Conservation (phyloP, 2,329 filamentous ascomycete genomes). For the Periconia sp. region DNA sequence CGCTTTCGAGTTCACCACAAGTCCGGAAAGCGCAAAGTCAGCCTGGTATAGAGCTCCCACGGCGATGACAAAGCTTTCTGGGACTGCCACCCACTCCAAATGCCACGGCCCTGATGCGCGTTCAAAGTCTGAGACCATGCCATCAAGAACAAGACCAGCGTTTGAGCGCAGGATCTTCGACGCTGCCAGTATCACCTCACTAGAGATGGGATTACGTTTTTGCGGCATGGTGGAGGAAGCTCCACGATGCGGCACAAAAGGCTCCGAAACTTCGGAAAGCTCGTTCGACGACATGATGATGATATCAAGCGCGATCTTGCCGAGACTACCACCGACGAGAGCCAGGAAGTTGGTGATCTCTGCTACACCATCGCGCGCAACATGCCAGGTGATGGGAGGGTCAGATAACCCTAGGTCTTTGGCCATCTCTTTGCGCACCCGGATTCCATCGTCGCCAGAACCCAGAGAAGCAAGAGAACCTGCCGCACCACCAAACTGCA, state of each 20-base stretch:
- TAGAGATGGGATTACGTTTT: constrained; percentile 61
- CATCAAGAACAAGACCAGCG: constrained; percentile 56
- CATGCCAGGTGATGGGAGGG: constrained; percentile 60
- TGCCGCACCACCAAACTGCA: constrained; percentile 60
- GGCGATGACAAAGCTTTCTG: constrained; percentile 56
- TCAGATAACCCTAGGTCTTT: constrained; percentile 51
- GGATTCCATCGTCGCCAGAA: constrained; percentile 49
- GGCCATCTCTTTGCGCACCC: constrained; percentile 54
- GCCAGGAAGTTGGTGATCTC: constrained; percentile 58
- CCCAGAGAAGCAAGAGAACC: constrained; percentile 59
- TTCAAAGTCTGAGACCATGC: constrained; percentile 61
- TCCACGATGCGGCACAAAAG: constrained; percentile 42
- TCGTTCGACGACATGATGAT: constrained; percentile 63
- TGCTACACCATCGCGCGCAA: constrained; percentile 56
- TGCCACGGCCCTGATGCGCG: constrained; percentile 62
- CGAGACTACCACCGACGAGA: constrained; percentile 55
- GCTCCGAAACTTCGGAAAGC: constrained; percentile 57
- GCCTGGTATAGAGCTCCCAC: constrained; percentile 58
- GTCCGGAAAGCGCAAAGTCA: constrained; percentile 54
- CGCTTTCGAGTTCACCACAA: constrained; percentile 53
- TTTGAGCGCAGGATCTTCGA: constrained; percentile 58
- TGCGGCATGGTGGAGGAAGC: constrained; percentile 42
- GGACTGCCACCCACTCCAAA: constrained; percentile 60
- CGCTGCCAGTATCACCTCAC: constrained; percentile 58
- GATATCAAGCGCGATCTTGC: constrained; percentile 59